Evolutionary conservation across 768 basidiomycete species (phyloP).

Genomic region (Pleurotus sapidus): DNA sequence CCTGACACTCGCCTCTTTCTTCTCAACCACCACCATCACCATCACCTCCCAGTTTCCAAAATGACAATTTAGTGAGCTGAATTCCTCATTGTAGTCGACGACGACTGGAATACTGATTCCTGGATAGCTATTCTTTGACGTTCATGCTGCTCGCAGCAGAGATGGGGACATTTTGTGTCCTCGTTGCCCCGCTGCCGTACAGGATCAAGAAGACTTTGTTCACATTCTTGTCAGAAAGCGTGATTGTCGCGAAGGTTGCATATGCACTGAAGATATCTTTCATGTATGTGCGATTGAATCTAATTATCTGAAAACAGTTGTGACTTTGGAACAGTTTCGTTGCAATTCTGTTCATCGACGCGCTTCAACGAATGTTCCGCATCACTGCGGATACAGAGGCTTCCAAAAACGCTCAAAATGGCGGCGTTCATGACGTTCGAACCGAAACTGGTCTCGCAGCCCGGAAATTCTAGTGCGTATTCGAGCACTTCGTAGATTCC

Average conservation of each 20-base stretch:
- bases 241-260: conserved; percentile 77
- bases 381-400: conserved; percentile 69
- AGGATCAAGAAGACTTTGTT: conserved; percentile 68
- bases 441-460: conserved; percentile 89
- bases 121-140: conserved; percentile 68
- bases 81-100: background rate
- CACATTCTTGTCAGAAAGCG: conserved; percentile 64
- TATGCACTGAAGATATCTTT: conserved; percentile 94
- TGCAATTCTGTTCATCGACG: conserved; percentile 84
- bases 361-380: conserved; percentile 89
- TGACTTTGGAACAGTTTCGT: conserved; percentile 55
- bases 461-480: conserved; percentile 85
- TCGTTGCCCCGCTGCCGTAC: conserved; percentile 87
- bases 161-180: conserved; percentile 83
- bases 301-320: background rate
- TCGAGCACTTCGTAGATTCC: background rate
- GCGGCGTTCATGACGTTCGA: conserved; percentile 54
- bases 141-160: conserved; percentile 80
- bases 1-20: conserved; percentile 6
- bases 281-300: conserved; percentile 54
- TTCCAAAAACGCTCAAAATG: conserved; percentile 52
- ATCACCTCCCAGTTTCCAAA: background rate
- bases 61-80: conserved; percentile 52
- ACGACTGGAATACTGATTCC: conserved; percentile 17
- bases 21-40: conserved; percentile 12